Evolutionary conservation across 2,329 filamentous ascomycete species (phyloP).

Genomic region (Beauveria medogensis): DNA sequence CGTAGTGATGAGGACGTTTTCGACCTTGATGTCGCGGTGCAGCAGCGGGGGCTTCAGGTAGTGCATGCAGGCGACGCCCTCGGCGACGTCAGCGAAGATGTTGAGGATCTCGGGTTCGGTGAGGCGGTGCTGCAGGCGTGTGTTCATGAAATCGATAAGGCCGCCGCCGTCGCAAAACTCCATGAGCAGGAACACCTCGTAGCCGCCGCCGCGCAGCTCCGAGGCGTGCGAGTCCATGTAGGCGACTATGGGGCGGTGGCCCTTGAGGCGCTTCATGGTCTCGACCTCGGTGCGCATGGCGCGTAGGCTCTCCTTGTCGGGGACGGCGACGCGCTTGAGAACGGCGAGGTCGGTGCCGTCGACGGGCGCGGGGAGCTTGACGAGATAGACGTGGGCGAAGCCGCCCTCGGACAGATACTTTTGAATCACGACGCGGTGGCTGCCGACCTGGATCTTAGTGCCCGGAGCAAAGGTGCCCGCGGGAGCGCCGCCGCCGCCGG

Average conservation of each 20-base stretch:
- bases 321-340: conserved; percentile 89
- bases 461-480: conserved; percentile 84
- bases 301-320: conserved; percentile 87
- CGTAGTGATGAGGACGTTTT: conserved; percentile 86
- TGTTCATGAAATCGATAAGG: conserved; percentile 99
- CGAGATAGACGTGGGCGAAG: conserved; percentile 96
- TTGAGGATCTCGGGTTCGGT: conserved; percentile 96
- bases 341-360: conserved; percentile 76
- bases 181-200: conserved; percentile 98
- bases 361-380: conserved; percentile 70
- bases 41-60: conserved; percentile 90
- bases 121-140: conserved; percentile 85
- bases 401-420: conserved; percentile 97
- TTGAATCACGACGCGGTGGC: conserved; percentile 86
- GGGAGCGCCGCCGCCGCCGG: conserved; percentile 38
- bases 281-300: conserved; percentile 98
- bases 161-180: conserved; percentile 93
- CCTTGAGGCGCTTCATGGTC: conserved; percentile 99
- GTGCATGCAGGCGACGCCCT: conserved; percentile 98
- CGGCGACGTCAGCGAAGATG: conserved; percentile 92
- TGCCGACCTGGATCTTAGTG: conserved; percentile 93
- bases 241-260: conserved; percentile 90
- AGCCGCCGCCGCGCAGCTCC: conserved; percentile 83
- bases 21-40: conserved; percentile 93
- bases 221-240: conserved; percentile 98